Evolutionary conservation across 179 eudicot species (phyloP), one percentile per base, ranked within the genome.

Genomic region (Gypsophila paniculata): DNA sequence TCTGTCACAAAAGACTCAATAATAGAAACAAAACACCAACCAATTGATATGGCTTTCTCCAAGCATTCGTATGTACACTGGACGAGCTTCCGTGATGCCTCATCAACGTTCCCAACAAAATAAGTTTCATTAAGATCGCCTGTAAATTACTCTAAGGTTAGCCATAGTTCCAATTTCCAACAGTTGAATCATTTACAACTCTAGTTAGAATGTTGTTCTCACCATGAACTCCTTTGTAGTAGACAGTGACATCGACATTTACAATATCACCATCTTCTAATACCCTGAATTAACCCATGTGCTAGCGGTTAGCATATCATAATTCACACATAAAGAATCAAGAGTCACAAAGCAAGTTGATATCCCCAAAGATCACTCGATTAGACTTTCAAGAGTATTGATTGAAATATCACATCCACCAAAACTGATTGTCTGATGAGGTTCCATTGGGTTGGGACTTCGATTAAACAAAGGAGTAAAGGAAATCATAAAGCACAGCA

Each of bases 251-350:
- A 75, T 95, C 99, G 72, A 95, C 96, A 72, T 95, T 95, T 46
- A 95, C 97, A 77, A 95, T 95, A 79, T 92, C 99, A 7, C 99
- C 99, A 79, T 95, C 99, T 81, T 92, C 97, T 71, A 95, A 78
- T 82, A 86, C 91, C 86, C 99, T 95, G 88, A 48, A 81, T 78
- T 70, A 75, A 68, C 17, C 23, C 68, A 36, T 52, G 77, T 26
- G 11, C 48, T 17, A 53, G 53, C 17, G 48, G 49, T 75, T 46
- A 57, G 5, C 23, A 61, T 42, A 54, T 21, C 55, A n/a, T n/a
- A n/a, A n/a, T n/a, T n/a, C n/a, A 61, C 17, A 52, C 60, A 32
- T 32, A 10, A 19, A 69, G 60, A 36, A 52, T 48, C 38, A 69
- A 59, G 25, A 71, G 63, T 32, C 58, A 19, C 22, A 15, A 46